Base-by-base conservation (phyloP, 345 rosid genomes). In the Moricandia arvensis region DNA sequence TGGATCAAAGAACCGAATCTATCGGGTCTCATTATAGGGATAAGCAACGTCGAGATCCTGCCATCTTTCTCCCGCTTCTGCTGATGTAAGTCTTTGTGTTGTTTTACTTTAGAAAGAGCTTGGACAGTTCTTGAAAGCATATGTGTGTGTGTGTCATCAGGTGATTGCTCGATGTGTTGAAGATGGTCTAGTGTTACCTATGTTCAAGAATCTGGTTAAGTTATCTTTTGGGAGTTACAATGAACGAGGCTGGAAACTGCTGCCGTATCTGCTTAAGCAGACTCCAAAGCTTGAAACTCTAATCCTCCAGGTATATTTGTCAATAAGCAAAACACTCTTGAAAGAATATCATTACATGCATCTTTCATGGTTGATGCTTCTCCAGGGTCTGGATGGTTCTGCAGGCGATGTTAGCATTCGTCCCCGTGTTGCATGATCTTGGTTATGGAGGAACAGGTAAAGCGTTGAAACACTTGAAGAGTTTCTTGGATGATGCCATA, bases 231-330 rank as follows among this genome's bases (percentile, higher is more conserved):
- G 55, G 63, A 5, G 63, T 35, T 3, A 37, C 9, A 37, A 63
- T 11, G 0, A 53, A 1, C 54, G 16, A 51, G 63, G 76, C 12
- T 73, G 69, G 70, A 35, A 7, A 4, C 3, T 73, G 30, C 41
- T 73, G 5, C 30, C 62, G 10, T 0, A 15, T 53, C 18, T 73
- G 69, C 18, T 63, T 53, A 15, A 51, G 29, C 29, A 73, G 30
- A 34, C 63, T 73, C 53, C 69, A 15, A 73, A 73, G 29, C 63
- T 73, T 34, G 29, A 63, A 73, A 73, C 76, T 24, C 27, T 73
- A 24, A 53, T 31, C 21, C 7, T 71, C 49, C 9, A 71, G 75
- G 66, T 59, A 70, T 49, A 49, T 47, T 47, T 34, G 35, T 31
- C 47, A 68, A 6, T 12, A 55, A 33, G 5, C n/a, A 54, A 17